phyloP scores from a whole-genome alignment of 352 stramenopile genomes.

The Phytopythium vexans region DNA sequence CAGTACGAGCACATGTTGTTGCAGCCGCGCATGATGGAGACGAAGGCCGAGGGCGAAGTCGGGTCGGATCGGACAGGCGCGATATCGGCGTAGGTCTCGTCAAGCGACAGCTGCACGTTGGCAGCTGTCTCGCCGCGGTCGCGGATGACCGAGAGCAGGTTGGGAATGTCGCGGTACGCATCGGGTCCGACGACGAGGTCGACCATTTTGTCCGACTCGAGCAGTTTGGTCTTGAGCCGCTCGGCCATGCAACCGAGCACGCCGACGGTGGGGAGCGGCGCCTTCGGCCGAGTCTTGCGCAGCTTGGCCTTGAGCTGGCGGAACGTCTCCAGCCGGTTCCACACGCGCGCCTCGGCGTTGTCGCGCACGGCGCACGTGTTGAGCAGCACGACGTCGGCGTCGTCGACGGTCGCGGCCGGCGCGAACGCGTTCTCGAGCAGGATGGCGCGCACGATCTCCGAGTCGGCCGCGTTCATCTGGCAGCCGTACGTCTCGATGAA shows the following conservation, averaged over 20 bases:
- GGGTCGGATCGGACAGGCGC: slow-evolving; percentile 89
- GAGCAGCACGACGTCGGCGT: slow-evolving; percentile 94
- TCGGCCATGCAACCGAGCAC: slow-evolving; percentile 99
- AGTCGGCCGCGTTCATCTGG: slow-evolving; percentile 99
- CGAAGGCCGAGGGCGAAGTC: slow-evolving; percentile 90
- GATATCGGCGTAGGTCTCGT: slow-evolving; percentile 99
- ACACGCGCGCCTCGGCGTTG: slow-evolving; percentile 96
- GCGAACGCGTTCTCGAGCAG: slow-evolving; percentile 78
- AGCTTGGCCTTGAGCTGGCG: slow-evolving; percentile 76
- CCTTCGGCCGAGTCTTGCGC: slow-evolving; percentile 43
- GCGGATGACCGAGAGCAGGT: slow-evolving; percentile 88
- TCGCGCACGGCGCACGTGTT: slow-evolving; percentile 99
- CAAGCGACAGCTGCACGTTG: slow-evolving; percentile 95
- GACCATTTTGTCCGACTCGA: slow-evolving; percentile 93
- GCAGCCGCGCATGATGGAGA: slow-evolving; percentile 99
- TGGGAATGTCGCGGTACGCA: slow-evolving; percentile 97
- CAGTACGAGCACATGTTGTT: slow-evolving; percentile 99
- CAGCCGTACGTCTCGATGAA: slow-evolving; percentile 97
- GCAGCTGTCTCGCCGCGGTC: slow-evolving; percentile 71
- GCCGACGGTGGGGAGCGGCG: slow-evolving; percentile 84
- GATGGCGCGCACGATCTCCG: slow-evolving; percentile 96
- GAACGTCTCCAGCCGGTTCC: slow-evolving; percentile 79
- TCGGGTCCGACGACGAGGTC: slow-evolving; percentile 98
- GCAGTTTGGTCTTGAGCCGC: slow-evolving; percentile 95
- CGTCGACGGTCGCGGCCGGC: slow-evolving; percentile 51